Evolutionary conservation across 1,284 basidiomycete genomes (phyloP).

Genomic region (Taiwanofungus camphoratus): DNA sequence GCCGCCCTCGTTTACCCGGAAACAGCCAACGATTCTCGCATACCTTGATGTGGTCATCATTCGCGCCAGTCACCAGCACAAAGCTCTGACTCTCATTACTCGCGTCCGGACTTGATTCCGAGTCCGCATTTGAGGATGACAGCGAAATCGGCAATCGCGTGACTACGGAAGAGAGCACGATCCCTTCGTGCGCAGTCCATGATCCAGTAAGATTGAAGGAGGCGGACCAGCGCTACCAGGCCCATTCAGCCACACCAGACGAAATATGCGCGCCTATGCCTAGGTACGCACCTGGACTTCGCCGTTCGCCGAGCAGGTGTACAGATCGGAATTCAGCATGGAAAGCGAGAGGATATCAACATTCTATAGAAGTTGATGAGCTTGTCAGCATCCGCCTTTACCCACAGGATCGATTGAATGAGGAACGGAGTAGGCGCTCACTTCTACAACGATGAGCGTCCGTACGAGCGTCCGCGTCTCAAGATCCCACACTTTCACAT

Average conservation of each 20-base stretch:
- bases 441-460: conserved; percentile 82
- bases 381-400: not conserved
- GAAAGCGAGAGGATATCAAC: conserved; percentile 79
- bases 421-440: conserved; percentile 24
- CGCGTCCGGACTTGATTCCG: not conserved
- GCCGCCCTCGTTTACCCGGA: too few species aligned
- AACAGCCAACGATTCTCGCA: not conserved
- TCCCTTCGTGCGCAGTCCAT: conserved; percentile 77
- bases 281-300: conserved; percentile 61
- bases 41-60: conserved; percentile 81
- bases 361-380: conserved; percentile 34
- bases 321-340: conserved; percentile 71
- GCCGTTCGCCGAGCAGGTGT: conserved; percentile 81
- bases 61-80: conserved; percentile 75
- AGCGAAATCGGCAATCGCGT: conserved; percentile 26
- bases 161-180: conserved; percentile 74
- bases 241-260: too few species aligned
- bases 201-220: conserved; percentile 79
- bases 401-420: too few species aligned
- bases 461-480: conserved; percentile 85
- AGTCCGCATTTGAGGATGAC: conserved; percentile 1
- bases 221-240: conserved; percentile 66
- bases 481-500: conserved; percentile 88
- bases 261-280: too few species aligned
- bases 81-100: conserved; percentile 26